Conservation (phyloP, 1,284 basidiomycete species). For the Pterulicium gracile region DNA sequence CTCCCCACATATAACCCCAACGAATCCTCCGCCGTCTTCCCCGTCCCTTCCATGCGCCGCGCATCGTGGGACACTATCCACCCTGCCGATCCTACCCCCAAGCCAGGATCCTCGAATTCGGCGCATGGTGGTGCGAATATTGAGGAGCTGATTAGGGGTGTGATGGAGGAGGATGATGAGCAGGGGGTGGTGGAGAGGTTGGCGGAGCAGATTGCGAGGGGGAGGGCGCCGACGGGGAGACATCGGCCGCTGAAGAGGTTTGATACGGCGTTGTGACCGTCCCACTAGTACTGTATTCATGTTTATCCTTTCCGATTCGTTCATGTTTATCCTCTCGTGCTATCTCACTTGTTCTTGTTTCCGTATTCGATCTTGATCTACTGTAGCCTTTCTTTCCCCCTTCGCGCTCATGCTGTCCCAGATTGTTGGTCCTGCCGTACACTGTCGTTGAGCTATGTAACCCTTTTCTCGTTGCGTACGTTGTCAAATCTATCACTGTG, state of each 20-base stretch:
- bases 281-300: too few relatives aligned
- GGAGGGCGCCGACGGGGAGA: slow-evolving; percentile 29
- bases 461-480: too few relatives aligned
- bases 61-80: slow-evolving; percentile 30
- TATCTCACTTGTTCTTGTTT: too few relatives aligned
- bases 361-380: too few relatives aligned
- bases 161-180: slow-evolving; percentile 50
- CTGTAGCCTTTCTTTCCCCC: too few relatives aligned
- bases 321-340: too few relatives aligned
- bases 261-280: slow-evolving; percentile 36
- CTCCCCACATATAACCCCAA: slow-evolving; percentile 54
- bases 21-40: slow-evolving; percentile 33
- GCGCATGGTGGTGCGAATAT: slow-evolving; percentile 57
- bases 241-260: slow-evolving; percentile 51
- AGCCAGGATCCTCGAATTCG: not conserved
- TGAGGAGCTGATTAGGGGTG: slow-evolving; percentile 77
- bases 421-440: too few relatives aligned
- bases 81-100: not conserved
- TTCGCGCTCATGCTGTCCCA: too few relatives aligned
- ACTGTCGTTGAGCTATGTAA: too few relatives aligned
- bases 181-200: slow-evolving; percentile 41
- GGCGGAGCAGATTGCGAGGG: slow-evolving; percentile 50
- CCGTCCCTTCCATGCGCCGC: slow-evolving; percentile 57
- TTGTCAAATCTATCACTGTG: too few relatives aligned
- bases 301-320: too few relatives aligned